Evolutionary conservation across 1,139 yeast genomes (phyloP).

Genomic region (Spencermartinsiella ligniputridi): DNA sequence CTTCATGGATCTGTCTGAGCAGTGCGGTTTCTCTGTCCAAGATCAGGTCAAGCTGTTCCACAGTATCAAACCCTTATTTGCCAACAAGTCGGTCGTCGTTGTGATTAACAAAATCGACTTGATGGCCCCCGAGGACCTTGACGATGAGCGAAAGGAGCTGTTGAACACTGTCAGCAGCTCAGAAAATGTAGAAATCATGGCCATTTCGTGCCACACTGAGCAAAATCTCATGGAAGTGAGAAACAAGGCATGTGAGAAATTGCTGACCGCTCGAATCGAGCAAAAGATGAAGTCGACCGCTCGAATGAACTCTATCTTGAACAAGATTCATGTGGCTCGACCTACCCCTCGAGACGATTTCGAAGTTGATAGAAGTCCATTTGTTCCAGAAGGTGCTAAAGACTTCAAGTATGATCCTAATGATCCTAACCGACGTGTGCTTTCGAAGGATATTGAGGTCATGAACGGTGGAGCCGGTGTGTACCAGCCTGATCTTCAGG

Average conservation of each 20-base stretch:
- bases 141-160: constrained; percentile 67
- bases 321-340: constrained; percentile 90
- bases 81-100: constrained; percentile 92
- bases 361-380: constrained; percentile 58
- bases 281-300: constrained; percentile 93
- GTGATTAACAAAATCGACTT: constrained; percentile 95
- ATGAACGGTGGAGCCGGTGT: constrained; percentile 99
- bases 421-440: constrained; percentile 77
- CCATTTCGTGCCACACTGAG: constrained; percentile 89
- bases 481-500: constrained; percentile 86
- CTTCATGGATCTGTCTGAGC: constrained; percentile 98
- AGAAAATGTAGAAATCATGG: constrained; percentile 72
- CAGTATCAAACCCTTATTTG: constrained; percentile 93
- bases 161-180: constrained; percentile 45
- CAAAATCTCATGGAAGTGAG: constrained; percentile 95
- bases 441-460: constrained; percentile 85
- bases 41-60: constrained; percentile 96
- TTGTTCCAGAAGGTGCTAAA: constrained; percentile 72
- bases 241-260: constrained; percentile 94
- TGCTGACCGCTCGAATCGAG: constrained; percentile 92
- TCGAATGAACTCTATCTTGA: constrained; percentile 81
- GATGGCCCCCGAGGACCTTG: constrained; percentile 77
- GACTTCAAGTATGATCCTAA: constrained; percentile 61
- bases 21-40: constrained; percentile 96
- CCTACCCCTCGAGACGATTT: constrained; percentile 88